A percentile compares a stretch with the other conserved stretches of the same genome.
Conservation (phyloP, 768 basidiomycete genomes). For the Tylopilus sp. region DNA sequence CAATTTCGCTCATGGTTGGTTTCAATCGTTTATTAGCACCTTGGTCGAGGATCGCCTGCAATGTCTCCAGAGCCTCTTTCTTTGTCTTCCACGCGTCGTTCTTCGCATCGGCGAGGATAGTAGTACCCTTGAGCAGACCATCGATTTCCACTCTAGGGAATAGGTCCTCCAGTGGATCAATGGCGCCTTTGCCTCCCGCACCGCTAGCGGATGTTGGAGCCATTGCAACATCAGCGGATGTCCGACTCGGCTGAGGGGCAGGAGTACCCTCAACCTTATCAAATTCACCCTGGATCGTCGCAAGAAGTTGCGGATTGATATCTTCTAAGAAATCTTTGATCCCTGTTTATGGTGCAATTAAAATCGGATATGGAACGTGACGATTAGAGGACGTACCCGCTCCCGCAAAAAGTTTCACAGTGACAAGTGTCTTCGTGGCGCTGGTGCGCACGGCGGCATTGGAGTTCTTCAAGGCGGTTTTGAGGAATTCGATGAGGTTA, state of each 20-base stretch:
- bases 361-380: neutral
- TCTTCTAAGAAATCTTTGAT: constrained; percentile 93
- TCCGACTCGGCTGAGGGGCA: constrained; percentile 74
- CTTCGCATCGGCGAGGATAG: constrained; percentile 78
- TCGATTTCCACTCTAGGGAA: constrained; percentile 96
- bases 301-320: constrained; percentile 87
- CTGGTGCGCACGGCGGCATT: constrained; percentile 92
- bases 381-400: constrained; percentile 50
- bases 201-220: constrained; percentile 40
- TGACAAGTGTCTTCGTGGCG: constrained; percentile 90
- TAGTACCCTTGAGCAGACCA: constrained; percentile 75
- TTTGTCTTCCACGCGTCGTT: constrained; percentile 96
- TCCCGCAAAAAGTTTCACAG: constrained; percentile 89
- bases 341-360: constrained; percentile 44
- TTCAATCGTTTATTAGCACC: constrained; percentile 91
- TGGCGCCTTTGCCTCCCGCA: constrained; percentile 37
- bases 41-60: constrained; percentile 84
- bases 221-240: constrained; percentile 68
- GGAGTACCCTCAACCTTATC: constrained; percentile 82
- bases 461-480: constrained; percentile 82
- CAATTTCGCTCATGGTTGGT: constrained; percentile 89
- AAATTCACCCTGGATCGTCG: constrained; percentile 88
- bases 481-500: constrained; percentile 86
- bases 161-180: constrained; percentile 86
- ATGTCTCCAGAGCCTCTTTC: constrained; percentile 87